These are phyloP conservation scores for Jaapia argillacea DNA, from an alignment of 768 basidiomycete species.

Conservation along the genomic window DNA sequence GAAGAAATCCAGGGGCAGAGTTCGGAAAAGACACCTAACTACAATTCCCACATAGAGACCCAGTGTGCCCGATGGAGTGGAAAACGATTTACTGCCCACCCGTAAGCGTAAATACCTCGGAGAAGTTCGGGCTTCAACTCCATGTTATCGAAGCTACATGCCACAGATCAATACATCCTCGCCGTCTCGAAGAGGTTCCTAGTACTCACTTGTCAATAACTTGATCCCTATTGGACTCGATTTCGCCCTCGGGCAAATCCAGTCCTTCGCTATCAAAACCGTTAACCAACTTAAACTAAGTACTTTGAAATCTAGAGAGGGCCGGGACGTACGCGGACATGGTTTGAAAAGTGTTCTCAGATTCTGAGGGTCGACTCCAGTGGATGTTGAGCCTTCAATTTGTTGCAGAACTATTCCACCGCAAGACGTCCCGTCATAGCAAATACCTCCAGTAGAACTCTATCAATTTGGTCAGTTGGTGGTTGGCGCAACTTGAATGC, in stretches of 20 bases:
- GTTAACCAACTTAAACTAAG: background rate
- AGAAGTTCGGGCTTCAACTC: slow-evolving; percentile 93
- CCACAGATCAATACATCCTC: background rate
- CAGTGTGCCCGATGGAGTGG: no score
- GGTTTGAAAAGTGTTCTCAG: background rate
- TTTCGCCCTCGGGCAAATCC: slow-evolving; percentile 75
- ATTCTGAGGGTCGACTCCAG: background rate
- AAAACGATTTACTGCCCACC: slow-evolving; percentile 37
- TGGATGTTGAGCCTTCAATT: no score
- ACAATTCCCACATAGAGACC: no score
- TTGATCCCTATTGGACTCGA: slow-evolving; percentile 99
- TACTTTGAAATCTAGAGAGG: background rate
- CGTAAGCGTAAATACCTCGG: slow-evolving; percentile 97
- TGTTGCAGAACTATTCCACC: no score
- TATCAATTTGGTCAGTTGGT: no score
- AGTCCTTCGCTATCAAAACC: slow-evolving; percentile 42
- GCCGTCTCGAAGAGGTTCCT: background rate
- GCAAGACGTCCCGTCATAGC: no score
- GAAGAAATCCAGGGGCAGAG: no score
- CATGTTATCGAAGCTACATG: slow-evolving; percentile 90
- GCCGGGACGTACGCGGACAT: background rate
- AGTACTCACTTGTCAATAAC: slow-evolving; percentile 84
- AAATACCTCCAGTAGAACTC: no score
- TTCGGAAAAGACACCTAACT: no score
- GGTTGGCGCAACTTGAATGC: no score